phyloP scores from a whole-genome alignment of 257 asterid species.

The Solanum lignicaule region DNA sequence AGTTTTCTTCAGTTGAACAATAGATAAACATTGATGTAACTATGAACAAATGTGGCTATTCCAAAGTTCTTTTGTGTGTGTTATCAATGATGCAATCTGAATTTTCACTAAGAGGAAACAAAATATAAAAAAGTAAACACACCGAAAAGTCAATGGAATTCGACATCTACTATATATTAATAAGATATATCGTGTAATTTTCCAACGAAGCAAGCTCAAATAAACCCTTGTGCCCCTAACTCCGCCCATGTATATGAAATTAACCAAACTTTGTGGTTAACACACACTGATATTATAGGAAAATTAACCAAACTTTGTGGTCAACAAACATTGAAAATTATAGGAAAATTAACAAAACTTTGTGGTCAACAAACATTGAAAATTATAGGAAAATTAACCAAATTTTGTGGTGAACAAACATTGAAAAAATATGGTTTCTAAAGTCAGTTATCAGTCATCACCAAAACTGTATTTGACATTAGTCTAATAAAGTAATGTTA shows the following conservation, averaged over 20 bases:
- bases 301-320: neutral
- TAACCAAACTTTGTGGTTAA: neutral
- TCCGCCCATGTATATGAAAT: neutral
- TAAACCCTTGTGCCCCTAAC: neutral
- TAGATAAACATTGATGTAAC: neutral
- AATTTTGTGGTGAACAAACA: neutral
- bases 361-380: neutral
- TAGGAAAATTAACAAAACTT: neutral
- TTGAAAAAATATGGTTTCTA: neutral
- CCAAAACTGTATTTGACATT: neutral
- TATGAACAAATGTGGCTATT: neutral
- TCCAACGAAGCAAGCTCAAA: neutral
- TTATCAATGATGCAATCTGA: no score
- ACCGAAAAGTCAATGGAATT: accelerated
- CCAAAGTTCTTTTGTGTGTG: neutral
- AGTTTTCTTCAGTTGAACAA: neutral
- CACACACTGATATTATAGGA: neutral
- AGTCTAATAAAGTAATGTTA: neutral
- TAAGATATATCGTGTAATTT: neutral
- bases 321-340: neutral
- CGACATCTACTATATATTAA: neutral
- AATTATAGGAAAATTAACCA: neutral
- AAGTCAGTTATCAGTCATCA: neutral
- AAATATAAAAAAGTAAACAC: neutral
- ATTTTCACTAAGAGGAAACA: neutral